Conservation (phyloP, 2,329 filamentous ascomycete species). For the Alternaria sp. region DNA sequence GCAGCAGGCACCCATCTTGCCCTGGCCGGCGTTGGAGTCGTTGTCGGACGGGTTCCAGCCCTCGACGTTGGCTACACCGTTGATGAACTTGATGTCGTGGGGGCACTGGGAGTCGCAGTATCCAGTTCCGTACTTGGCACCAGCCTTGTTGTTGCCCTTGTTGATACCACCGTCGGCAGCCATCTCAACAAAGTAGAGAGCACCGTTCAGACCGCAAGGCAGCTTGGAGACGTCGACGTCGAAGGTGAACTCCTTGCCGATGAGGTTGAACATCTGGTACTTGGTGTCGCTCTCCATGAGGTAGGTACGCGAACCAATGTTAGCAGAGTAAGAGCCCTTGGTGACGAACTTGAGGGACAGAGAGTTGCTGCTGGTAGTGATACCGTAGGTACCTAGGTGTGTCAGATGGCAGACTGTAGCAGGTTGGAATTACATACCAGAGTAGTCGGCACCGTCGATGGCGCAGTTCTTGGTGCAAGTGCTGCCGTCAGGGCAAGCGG, state of each 20-base stretch:
- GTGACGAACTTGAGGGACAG: conserved; percentile 68
- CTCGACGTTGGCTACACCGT: conserved; percentile 64
- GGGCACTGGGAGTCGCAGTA: conserved; percentile 54
- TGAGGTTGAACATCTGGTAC: conserved; percentile 55
- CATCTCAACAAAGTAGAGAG: conserved; percentile 65
- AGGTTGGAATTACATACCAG: conserved; percentile 28
- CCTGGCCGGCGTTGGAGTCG: conserved; percentile 64
- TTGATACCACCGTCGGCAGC: conserved; percentile 63
- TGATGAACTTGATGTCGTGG: conserved; percentile 62
- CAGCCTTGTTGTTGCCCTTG: conserved; percentile 61
- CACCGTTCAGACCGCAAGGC: conserved; percentile 74
- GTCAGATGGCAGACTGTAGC: neutral
- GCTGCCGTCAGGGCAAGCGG: conserved; percentile 51
- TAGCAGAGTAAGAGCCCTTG: conserved; percentile 55
- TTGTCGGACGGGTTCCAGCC: conserved; percentile 62
- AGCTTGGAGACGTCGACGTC: conserved; percentile 65
- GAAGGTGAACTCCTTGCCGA: conserved; percentile 55
- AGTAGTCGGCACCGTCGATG: conserved; percentile 56
- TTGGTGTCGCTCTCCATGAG: conserved; percentile 53
- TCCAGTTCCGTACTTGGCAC: conserved; percentile 68
- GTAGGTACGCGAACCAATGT: conserved; percentile 55
- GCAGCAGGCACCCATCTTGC: conserved; percentile 69
- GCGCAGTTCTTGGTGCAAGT: conserved; percentile 54
- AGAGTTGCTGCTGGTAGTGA: conserved; percentile 61
- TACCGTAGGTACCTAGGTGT: conserved; percentile 54